A percentile compares a stretch with the other conserved stretches of the same genome.
phyloP scores from a whole-genome alignment of 192 early-diverging fungal genomes.

The Cladochytrium replicatum region DNA sequence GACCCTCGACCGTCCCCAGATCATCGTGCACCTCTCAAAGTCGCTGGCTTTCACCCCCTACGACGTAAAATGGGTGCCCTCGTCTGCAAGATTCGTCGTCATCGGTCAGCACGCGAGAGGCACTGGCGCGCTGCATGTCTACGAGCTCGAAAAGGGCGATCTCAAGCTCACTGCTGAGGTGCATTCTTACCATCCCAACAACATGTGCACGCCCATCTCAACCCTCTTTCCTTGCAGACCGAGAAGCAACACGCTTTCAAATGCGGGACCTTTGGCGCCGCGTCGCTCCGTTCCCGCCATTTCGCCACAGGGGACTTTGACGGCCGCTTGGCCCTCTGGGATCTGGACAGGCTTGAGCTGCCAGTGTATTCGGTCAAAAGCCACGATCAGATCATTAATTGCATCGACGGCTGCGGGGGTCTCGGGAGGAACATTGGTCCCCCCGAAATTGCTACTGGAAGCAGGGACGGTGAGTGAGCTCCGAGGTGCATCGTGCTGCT shows the following conservation, averaged over 20 bases:
- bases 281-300: constrained; percentile 35
- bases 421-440: constrained; percentile 26
- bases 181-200: constrained; percentile 1
- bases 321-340: constrained; percentile 49
- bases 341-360: constrained; percentile 45
- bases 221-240: constrained; percentile 14
- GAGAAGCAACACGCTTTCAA: constrained; percentile 42
- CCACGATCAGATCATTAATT: constrained; percentile 58
- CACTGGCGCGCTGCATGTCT: constrained; percentile 47
- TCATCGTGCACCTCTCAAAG: constrained; percentile 33
- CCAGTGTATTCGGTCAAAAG: constrained; percentile 46
- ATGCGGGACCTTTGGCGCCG: constrained; percentile 49
- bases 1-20: constrained; percentile 36
- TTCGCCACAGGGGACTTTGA: constrained; percentile 63
- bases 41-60: constrained; percentile 35
- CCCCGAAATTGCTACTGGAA: constrained; percentile 58
- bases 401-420: constrained; percentile 54
- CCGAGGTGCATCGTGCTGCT: not conserved
- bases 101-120: constrained; percentile 50
- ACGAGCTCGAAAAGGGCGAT: constrained; percentile 43
- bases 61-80: constrained; percentile 61
- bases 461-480: constrained; percentile 45
- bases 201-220: not conserved
- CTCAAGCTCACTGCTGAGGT: constrained; percentile 34
- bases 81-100: constrained; percentile 50